Percentiles rank a stretch among this genome's conserved stretches.
These are phyloP conservation scores for Didymella pinodella DNA, from an alignment of 2,329 filamentous ascomycete species.

Conservation along the genomic window DNA sequence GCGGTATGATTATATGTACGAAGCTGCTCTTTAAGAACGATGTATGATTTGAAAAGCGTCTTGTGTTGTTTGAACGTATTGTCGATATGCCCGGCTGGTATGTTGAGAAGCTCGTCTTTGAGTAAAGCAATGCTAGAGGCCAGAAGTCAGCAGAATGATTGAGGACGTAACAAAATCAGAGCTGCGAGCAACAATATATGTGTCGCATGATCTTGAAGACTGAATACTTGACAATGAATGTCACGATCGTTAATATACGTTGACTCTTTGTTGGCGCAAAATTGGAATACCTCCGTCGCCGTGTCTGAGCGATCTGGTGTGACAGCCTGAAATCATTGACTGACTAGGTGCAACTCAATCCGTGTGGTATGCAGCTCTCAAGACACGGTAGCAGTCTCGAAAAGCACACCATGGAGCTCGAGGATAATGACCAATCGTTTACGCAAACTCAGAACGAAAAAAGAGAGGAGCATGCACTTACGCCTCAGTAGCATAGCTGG, in stretches of 20 bases:
- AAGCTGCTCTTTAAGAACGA: constrained; percentile 43
- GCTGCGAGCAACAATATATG: neutral
- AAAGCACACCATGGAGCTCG: neutral
- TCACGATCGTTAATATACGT: constrained; percentile 1
- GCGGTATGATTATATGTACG: constrained; percentile 29
- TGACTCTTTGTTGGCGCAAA: constrained; percentile 6
- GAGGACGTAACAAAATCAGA: neutral
- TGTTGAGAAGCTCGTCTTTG: constrained; percentile 53
- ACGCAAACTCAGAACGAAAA: too few species aligned
- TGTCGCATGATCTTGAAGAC: neutral
- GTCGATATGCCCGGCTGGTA: constrained; percentile 50
- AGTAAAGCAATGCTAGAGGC: constrained; percentile 43
- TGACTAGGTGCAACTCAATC: neutral
- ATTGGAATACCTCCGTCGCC: neutral
- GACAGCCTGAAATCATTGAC: neutral
- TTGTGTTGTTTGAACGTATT: constrained; percentile 39
- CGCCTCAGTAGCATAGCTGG: constrained; percentile 36
- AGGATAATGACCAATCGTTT: neutral
- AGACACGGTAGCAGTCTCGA: neutral
- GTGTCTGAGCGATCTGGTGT: neutral
- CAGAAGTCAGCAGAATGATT: constrained; percentile 21
- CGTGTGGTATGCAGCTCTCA: neutral
- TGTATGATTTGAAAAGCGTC: constrained; percentile 52
- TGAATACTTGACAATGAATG: neutral
- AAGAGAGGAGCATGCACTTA: constrained; percentile 32